Percentiles rank a stretch among this genome's conserved stretches.
Conservation (phyloP, 108 stramenopile genomes). For the Schizochytrium sp. region DNA sequence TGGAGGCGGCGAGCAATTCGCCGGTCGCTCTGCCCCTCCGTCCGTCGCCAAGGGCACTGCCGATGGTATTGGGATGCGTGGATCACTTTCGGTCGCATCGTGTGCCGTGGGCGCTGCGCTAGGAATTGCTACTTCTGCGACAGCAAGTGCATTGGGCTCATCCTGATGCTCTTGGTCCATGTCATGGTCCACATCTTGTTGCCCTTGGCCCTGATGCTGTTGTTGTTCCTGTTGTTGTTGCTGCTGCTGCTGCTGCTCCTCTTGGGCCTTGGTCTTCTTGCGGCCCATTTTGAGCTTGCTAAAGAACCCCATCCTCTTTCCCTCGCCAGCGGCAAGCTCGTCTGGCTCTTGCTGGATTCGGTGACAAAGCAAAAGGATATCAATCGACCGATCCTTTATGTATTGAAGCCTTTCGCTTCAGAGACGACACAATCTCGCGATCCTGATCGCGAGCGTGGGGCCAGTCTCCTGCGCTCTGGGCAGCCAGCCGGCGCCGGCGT, state of each 20-base stretch:
- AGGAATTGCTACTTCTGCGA: background rate
- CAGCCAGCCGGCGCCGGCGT: too few species aligned
- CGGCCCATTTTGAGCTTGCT: conserved; percentile 9
- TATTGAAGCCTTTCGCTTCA: too few species aligned
- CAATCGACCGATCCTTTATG: too few species aligned
- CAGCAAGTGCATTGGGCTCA: background rate
- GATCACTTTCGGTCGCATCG: background rate
- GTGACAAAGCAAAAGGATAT: too few species aligned
- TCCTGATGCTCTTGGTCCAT: background rate
- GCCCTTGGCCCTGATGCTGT: background rate
- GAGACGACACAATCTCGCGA: too few species aligned
- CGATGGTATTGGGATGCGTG: background rate
- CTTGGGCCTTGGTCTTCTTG: background rate
- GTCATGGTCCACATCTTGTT: background rate
- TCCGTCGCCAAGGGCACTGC: background rate
- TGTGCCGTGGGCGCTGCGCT: background rate
- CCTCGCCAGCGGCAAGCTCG: too few species aligned
- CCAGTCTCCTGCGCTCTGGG: too few species aligned
- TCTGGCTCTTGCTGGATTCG: too few species aligned
- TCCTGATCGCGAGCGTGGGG: too few species aligned
- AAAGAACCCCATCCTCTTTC: background rate
- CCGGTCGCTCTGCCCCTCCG: background rate
- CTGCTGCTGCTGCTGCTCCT: background rate
- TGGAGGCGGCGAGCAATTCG: background rate
- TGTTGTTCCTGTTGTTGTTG: background rate